phyloP scores from a whole-genome alignment of 116 monocot genomes.

The Iris pallida region DNA sequence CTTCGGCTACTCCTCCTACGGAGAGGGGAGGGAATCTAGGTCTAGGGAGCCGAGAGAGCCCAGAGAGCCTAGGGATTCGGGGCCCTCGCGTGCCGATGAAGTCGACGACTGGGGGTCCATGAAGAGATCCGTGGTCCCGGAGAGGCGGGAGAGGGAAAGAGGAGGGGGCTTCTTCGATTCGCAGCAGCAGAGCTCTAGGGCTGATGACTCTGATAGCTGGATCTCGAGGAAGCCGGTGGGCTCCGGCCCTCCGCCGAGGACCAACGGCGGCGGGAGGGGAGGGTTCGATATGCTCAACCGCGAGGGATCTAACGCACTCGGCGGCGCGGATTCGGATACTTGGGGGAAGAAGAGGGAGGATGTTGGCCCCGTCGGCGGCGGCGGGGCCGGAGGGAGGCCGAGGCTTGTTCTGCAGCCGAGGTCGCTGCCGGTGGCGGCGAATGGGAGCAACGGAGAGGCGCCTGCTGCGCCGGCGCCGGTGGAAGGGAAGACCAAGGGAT shows the following conservation, averaged over 20 bases:
- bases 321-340: constrained; percentile 32
- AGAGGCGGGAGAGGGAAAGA: constrained; percentile 33
- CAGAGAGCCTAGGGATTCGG: constrained; percentile 31
- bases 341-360: constrained; percentile 32
- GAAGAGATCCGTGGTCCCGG: constrained; percentile 44
- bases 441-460: constrained; percentile 5
- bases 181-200: constrained; percentile 33
- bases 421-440: constrained; percentile 49
- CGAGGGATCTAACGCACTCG: constrained; percentile 19
- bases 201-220: constrained; percentile 67
- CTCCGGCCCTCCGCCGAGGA: constrained; percentile 16
- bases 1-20: constrained; percentile 33
- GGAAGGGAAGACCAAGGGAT: constrained; percentile 28
- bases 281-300: constrained; percentile 38
- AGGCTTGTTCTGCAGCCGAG: constrained; percentile 77
- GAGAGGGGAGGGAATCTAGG: constrained; percentile 28
- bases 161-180: constrained; percentile 31
- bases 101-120: constrained; percentile 77
- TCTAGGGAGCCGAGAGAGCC: constrained; percentile 12
- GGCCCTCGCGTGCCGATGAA: constrained; percentile 80
- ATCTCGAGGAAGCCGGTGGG: constrained; percentile 37
- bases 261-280: constrained; percentile 30
- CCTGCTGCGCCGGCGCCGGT: background rate
- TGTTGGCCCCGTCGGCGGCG: constrained; percentile 19
- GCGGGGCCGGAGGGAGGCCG: constrained; percentile 40